Evolutionary conservation across 2,329 filamentous ascomycete genomes (phyloP), one percentile per base, ranked within the genome.

Genomic region (Trichoderma endophyticum): DNA sequence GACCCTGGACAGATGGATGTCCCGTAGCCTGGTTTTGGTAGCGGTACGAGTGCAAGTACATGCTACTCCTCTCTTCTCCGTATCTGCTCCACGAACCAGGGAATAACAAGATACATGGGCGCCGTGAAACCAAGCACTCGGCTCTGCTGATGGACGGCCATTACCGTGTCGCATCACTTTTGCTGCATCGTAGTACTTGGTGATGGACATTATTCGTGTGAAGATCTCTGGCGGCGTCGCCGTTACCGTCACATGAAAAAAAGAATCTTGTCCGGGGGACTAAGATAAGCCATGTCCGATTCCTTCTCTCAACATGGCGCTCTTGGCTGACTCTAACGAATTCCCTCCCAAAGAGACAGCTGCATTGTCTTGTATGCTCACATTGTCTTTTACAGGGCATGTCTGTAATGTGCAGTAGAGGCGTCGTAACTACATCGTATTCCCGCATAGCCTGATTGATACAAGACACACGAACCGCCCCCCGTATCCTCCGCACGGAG

Each of bases 1-100:
- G 65, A 68, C 65, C 65, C 65, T 68, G 65, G 54, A 68, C 43
- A 36, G 57, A 24, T 24, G 48, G 30, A 59, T 32, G 56, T 59
- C 28, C 56, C 34, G 34, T 36, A 36, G 43, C 43, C 48, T 24
- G 48, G 21, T 43, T 43, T n/a, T 43, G 39, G 39, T n/a, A 43
- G 39, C 39, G 39, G 39, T 43, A 43, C 39, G 15, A 43, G 34
- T 36, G 12, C 12, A 36, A 36, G 34, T 36, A 36, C 39, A 43
- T 43, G 39, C 34, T n/a, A 43, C 39, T 43, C 39, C 7, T 43
- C 48, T 24, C 48, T 54, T 54, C 48, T 54, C 48, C 21, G 48
- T 54, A 51, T 21, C 48, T 54, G 48, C 11, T 14, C 48, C 21
- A 8, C 48, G 48, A 54, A 54, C 4, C 48, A 54, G 48, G 48